Evolutionary conservation across 306 rosid species (phyloP).

Genomic region (Dryas alaskensis): DNA sequence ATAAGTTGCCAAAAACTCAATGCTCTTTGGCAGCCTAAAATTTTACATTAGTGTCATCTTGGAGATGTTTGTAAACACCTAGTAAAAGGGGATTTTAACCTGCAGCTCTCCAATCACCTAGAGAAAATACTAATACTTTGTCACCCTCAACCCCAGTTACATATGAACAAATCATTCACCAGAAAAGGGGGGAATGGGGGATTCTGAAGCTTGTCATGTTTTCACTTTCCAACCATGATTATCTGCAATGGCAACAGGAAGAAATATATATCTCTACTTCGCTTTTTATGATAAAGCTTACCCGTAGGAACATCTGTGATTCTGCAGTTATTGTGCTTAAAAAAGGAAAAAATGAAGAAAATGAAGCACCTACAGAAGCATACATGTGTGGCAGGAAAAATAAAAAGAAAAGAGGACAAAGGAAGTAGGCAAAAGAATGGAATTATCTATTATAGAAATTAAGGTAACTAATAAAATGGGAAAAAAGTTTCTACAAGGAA

Average conservation of each 20-base stretch:
- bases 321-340: background rate
- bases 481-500: conserved; percentile 35
- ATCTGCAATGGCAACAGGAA: conserved; percentile 10
- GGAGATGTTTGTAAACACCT: background rate
- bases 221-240: conserved; percentile 1
- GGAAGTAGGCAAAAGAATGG: conserved; percentile 6
- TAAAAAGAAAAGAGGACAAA: no score
- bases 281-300: background rate
- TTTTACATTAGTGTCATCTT: background rate
- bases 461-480: conserved; percentile 26
- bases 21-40: background rate
- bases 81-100: background rate
- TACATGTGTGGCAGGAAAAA: background rate
- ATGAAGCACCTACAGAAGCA: background rate
- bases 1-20: background rate
- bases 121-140: background rate
- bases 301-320: background rate
- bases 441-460: conserved; percentile 11
- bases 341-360: background rate
- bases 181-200: background rate
- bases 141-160: background rate
- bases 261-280: background rate
- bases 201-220: conserved; percentile 1
- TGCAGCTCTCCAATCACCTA: background rate
- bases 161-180: background rate